Percentiles rank a stretch among this genome's conserved stretches.
Evolutionary conservation across 164 flowering plant species (phyloP).

Genomic region (Buxus sempervirens): DNA sequence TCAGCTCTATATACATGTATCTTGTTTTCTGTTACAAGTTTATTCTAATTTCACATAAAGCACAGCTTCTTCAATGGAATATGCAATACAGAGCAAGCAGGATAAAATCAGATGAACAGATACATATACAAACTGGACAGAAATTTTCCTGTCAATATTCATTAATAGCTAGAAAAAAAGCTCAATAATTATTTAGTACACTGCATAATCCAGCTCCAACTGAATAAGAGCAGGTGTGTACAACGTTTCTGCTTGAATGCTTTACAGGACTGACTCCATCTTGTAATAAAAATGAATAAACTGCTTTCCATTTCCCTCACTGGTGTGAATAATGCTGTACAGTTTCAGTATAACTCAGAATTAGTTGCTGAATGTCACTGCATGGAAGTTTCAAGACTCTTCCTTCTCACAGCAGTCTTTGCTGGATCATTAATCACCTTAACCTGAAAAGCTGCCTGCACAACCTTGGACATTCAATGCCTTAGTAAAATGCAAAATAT

Average conservation of each 20-base stretch:
- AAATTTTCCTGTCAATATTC: too few species aligned
- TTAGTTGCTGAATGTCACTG: slow-evolving; percentile 15
- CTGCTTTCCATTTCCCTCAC: background rate
- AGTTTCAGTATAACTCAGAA: slow-evolving; percentile 9
- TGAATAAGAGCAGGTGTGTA: background rate
- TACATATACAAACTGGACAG: too few species aligned
- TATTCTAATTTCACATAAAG: too few species aligned
- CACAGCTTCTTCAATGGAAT: too few species aligned
- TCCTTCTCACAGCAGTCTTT: slow-evolving; percentile 16
- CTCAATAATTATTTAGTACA: background rate
- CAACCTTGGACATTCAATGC: background rate
- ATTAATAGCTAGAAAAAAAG: too few species aligned
- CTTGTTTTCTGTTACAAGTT: too few species aligned
- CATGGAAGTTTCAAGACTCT: slow-evolving; percentile 32
- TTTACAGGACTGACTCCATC: background rate
- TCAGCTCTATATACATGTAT: too few species aligned
- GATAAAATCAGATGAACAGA: too few species aligned
- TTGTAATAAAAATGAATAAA: background rate
- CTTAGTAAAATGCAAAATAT: background rate
- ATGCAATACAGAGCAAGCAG: too few species aligned
- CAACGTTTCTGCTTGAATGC: background rate
- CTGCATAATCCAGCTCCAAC: background rate
- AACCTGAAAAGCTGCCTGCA: slow-evolving; percentile 66
- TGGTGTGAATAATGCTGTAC: slow-evolving; percentile 31
- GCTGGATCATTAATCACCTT: slow-evolving; percentile 49